Evolutionary conservation across 495 filamentous ascomycete species (phyloP), one percentile per base, ranked within the genome.

Genomic region (Annulohypoxylon maeteangense): DNA sequence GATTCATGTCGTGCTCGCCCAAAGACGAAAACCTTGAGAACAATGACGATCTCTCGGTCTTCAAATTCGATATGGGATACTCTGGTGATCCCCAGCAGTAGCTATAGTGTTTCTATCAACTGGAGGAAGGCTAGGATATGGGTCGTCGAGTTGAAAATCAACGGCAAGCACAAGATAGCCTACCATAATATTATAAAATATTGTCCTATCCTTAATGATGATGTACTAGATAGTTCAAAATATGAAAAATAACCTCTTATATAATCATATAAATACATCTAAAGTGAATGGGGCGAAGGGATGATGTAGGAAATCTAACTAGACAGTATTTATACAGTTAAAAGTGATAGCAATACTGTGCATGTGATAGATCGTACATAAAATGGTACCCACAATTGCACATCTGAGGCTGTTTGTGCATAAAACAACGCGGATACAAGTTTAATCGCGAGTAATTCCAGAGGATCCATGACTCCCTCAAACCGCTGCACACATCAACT

Each of bases 321-420:
- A 47, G 3, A 22, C 42, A 47, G 42, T 47, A 20, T 47, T 20
- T 47, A 47, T 18, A 47, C 18, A 47, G 16, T 20, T 47, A 47
- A 47, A 20, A 1, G 7, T 27, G 1, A 27, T 5, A 50, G 27
- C 4, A 44, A 29, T n/a, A 51, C 47, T 4, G 25, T 31, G 23
- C 7, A 29, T 4, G 23, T 51, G 47, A 51, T 51, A 54, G n/a
- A 53, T 4, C 11, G 8, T 18, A 34, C n/a, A 54, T 34, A 34
- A 36, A 34, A 16, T 12, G 25, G 12, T 50, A 57, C 18, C 51
- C 62, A 65, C 14, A 38, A 7, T 65, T 62, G 56, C 51, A 68
- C 40, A 56, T 48, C 31, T 57, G 58, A 47, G 40, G 65, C 55
- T 63, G 67, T 20, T 69, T 38, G 22, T 70, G 60, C 67, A 70